Base-by-base conservation (phyloP, 371 early-diverging fungal genomes). In the Haplosporangium sp. region DNA sequence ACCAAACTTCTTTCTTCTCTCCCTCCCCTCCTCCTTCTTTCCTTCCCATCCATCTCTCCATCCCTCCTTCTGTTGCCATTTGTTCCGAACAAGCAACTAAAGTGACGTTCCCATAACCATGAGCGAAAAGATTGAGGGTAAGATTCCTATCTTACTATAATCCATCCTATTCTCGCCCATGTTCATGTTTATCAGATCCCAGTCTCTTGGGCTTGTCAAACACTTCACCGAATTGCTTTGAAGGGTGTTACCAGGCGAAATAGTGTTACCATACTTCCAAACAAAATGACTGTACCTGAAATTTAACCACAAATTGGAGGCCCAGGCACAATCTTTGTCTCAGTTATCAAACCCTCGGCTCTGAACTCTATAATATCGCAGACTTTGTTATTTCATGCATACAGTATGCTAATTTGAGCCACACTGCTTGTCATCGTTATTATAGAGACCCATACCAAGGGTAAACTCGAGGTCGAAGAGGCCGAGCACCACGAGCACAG, bases 401-500 rank as follows among this genome's bases (percentile, higher is more conserved):
- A 50, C n/a, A 45, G 2, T n/a, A 50, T 20, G 38, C 50, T 50
- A 50, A 38, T 44, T 13, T 34, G 9, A 11, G 13, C 13, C 44
- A 13, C 42, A 8, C 44, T 9, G 13, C 9, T 44, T 13, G 9
- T 13, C 19, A 38, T 6, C 20, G 6, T 48, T 47, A 27, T 50
- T 19, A 61, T 47, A 71, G 71, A 76, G 35, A 60, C 68, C 68
- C 61, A 55, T 19, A 58, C 38, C 17, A 76, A 76, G 64, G 71
- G 72, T 45, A 63, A 76, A 13, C 68, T 74, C 37, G 84, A 90
- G 63, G 55, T 87, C 34, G 84, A 85, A 56, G 89, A 89, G 63
- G 88, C 90, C 57, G 86, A 85, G 56, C 93, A 93, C 68, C 87
- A 88, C 50, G 91, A 92, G 71, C 88, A 89, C 71, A 71, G 76